Conservation (phyloP, 129 eudicot species). For the Ambrosia trifida region DNA sequence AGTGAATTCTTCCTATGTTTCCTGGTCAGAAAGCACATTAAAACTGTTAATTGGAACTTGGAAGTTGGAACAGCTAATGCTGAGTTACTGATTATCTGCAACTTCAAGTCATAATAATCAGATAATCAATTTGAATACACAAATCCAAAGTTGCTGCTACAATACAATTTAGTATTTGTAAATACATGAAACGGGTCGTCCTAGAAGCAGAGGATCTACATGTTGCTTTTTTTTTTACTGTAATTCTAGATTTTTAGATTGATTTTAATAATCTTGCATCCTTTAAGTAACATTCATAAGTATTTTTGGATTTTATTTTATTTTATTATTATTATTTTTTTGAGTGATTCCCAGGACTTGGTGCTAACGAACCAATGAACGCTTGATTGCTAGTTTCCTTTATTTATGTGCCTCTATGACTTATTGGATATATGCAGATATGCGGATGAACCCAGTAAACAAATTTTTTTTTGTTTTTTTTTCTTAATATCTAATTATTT, state of each 20-base stretch:
- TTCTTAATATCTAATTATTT: no score
- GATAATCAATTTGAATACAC: neutral
- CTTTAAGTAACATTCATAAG: neutral
- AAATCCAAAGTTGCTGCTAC: neutral
- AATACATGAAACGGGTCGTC: neutral
- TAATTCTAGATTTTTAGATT: neutral
- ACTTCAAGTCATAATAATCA: neutral
- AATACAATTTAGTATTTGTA: neutral
- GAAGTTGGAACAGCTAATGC: neutral
- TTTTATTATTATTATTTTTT: no score
- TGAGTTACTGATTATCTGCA: constrained; percentile 4
- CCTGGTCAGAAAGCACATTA: neutral
- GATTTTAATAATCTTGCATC: neutral
- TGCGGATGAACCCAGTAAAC: constrained; percentile 77
- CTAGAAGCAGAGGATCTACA: neutral
- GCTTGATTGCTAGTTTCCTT: neutral
- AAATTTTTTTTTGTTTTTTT: no score
- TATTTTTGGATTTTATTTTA: neutral
- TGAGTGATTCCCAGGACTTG: neutral
- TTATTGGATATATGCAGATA: constrained; percentile 39
- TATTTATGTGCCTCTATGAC: neutral
- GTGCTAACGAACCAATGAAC: neutral
- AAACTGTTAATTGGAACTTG: neutral
- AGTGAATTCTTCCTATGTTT: neutral
- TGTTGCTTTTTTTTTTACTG: neutral